phyloP scores from a whole-genome alignment of 192 early-diverging fungal genomes.

The Podochytrium sp. region DNA sequence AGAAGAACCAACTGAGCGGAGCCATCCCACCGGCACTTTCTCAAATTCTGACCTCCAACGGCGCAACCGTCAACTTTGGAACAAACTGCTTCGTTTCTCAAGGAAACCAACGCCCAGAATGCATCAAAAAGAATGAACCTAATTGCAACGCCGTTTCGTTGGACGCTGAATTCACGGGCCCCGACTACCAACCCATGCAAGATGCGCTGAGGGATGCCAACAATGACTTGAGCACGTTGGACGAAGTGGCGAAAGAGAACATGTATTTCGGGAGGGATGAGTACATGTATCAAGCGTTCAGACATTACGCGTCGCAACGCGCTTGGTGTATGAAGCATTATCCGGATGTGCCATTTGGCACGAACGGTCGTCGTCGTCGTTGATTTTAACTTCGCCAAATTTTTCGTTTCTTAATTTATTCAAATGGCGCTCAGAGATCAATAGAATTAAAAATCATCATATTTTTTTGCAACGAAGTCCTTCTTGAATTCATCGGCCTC shows the following conservation, averaged over 20 bases:
- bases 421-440: no score
- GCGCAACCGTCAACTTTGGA: background rate
- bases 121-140: background rate
- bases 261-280: background rate
- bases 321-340: background rate
- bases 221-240: background rate
- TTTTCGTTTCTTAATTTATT: no score
- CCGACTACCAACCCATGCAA: background rate
- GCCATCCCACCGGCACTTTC: background rate
- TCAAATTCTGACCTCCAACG: background rate
- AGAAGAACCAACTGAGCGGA: background rate
- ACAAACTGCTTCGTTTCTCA: background rate
- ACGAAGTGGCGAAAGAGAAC: background rate
- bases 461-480: no score
- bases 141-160: background rate
- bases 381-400: no score
- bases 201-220: background rate
- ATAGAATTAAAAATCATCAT: no score
- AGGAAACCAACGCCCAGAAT: background rate
- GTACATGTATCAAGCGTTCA: background rate
- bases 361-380: no score
- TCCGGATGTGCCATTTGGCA: no score
- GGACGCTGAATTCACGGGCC: background rate
- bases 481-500: slow-evolving; percentile 5
- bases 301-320: background rate